Percentiles rank a stretch among this genome's conserved stretches.
Conservation (phyloP, 179 eudicot species). For the Vitellaria paradoxa region DNA sequence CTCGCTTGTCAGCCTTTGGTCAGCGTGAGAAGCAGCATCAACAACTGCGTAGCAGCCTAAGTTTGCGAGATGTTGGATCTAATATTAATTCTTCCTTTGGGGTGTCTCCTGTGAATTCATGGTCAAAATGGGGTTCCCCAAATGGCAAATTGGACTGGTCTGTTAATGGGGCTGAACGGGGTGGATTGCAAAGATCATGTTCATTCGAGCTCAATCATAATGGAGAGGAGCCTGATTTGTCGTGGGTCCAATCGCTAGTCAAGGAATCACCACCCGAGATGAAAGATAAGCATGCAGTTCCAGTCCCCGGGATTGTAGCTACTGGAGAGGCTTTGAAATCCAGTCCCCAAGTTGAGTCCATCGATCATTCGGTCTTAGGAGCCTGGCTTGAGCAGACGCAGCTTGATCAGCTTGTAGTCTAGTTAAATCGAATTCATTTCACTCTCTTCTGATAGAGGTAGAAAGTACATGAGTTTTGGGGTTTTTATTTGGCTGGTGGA, state of each 20-base stretch:
- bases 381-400: slow-evolving; percentile 64
- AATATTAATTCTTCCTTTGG: slow-evolving; percentile 19
- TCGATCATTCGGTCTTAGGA: slow-evolving; percentile 43
- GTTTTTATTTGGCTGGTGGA: too few species aligned
- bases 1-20: slow-evolving; percentile 17
- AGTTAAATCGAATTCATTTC: background rate
- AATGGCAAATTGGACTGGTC: slow-evolving; percentile 56
- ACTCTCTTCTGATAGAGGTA: too few species aligned
- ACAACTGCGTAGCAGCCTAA: slow-evolving; percentile 44
- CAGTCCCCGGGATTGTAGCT: slow-evolving; percentile 15
- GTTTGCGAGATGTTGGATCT: slow-evolving; percentile 37
- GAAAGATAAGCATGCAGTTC: slow-evolving; percentile 22
- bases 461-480: too few species aligned
- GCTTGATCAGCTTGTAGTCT: slow-evolving; percentile 41
- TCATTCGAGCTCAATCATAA: slow-evolving; percentile 19
- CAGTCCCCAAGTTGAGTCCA: slow-evolving; percentile 30
- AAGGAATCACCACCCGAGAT: slow-evolving; percentile 45
- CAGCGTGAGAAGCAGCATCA: slow-evolving; percentile 28
- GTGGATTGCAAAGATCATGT: slow-evolving; percentile 28
- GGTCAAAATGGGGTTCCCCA: slow-evolving; percentile 51
- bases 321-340: slow-evolving; percentile 29
- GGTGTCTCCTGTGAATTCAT: slow-evolving; percentile 42
- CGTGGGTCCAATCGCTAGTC: slow-evolving; percentile 58
- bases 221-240: slow-evolving; percentile 50
- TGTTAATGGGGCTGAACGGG: slow-evolving; percentile 33